Percentiles rank a stretch among this genome's conserved stretches.
Evolutionary conservation across 106 monocot species (phyloP).

Genomic region (Chionographis japonica): DNA sequence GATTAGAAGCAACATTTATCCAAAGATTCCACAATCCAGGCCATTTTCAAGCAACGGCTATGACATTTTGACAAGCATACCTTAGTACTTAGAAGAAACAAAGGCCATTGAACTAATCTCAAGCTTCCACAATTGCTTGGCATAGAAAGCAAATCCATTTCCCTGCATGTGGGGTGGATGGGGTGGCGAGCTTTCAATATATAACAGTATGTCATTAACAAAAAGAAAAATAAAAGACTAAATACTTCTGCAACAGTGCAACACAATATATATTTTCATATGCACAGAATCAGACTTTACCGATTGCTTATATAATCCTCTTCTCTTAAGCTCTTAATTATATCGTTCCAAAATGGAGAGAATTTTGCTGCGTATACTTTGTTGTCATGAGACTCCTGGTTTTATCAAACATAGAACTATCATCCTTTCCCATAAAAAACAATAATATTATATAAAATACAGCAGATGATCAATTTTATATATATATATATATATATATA

Average conservation of each 20-base stretch:
- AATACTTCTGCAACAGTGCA: neutral
- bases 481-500: too few species aligned
- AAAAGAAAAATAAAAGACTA: neutral
- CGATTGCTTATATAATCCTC: conserved; percentile 93
- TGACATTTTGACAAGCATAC: conserved; percentile 20
- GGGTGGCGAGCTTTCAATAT: too few species aligned
- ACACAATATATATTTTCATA: neutral
- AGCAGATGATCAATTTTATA: neutral
- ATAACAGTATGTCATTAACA: too few species aligned
- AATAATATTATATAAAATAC: neutral
- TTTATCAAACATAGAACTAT: neutral
- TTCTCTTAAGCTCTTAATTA: conserved; percentile 91
- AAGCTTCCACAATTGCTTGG: conserved; percentile 83
- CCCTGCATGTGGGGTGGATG: conserved; percentile 33
- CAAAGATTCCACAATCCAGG: neutral
- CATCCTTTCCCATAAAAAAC: neutral
- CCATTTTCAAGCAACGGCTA: conserved; percentile 6
- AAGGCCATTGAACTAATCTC: conserved; percentile 92
- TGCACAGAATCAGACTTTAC: conserved; percentile 17
- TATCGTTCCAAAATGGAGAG: conserved; percentile 99
- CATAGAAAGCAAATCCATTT: conserved; percentile 88
- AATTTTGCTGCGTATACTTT: conserved; percentile 72
- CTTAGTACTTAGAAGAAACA: conserved; percentile 96
- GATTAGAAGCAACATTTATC: conserved; percentile 1
- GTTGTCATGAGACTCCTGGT: conserved; percentile 39